These are phyloP conservation scores for Calonectria fujianensis DNA, from an alignment of 2,329 filamentous ascomycete genomes.

Conservation along the genomic window DNA sequence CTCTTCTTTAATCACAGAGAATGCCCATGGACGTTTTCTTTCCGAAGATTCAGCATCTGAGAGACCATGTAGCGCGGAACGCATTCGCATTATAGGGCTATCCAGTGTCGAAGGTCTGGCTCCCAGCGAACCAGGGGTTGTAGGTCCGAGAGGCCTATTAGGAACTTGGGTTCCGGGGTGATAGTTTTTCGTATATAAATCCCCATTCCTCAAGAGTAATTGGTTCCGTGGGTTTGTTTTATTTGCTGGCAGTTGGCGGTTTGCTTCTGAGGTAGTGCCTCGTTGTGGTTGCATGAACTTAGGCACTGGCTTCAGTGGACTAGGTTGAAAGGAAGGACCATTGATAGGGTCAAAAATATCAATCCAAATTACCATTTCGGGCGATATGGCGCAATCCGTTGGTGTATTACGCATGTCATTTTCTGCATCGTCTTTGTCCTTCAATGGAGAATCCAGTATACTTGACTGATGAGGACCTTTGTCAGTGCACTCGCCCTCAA, in stretches of 20 bases:
- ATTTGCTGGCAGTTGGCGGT: conserved; percentile 34
- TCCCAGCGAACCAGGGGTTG: background rate
- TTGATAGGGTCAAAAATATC: conserved; percentile 70
- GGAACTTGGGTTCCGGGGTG: conserved; percentile 27
- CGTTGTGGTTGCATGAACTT: conserved; percentile 64
- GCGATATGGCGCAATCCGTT: conserved; percentile 49
- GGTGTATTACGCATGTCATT: conserved; percentile 19
- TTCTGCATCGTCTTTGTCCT: conserved; percentile 31
- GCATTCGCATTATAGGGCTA: conserved; percentile 19
- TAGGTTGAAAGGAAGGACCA: conserved; percentile 67
- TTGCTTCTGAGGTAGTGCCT: conserved; percentile 40
- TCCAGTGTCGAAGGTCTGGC: conserved; percentile 4
- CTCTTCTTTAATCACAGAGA: conserved; percentile 59
- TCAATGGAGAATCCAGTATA: conserved; percentile 22
- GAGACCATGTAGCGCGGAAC: conserved; percentile 22
- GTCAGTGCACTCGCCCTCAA: conserved; percentile 24
- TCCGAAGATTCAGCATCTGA: conserved; percentile 17
- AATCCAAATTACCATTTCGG: conserved; percentile 67
- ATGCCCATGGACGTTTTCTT: background rate
- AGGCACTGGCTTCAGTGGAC: conserved; percentile 71
- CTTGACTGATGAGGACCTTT: conserved; percentile 23
- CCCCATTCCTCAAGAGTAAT: conserved; percentile 31
- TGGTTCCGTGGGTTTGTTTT: conserved; percentile 44
- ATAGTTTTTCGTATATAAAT: conserved; percentile 33
- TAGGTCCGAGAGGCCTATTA: background rate